These are phyloP conservation scores for Nymphaea colorata DNA, from an alignment of 164 flowering plant species.

Conservation along the genomic window DNA sequence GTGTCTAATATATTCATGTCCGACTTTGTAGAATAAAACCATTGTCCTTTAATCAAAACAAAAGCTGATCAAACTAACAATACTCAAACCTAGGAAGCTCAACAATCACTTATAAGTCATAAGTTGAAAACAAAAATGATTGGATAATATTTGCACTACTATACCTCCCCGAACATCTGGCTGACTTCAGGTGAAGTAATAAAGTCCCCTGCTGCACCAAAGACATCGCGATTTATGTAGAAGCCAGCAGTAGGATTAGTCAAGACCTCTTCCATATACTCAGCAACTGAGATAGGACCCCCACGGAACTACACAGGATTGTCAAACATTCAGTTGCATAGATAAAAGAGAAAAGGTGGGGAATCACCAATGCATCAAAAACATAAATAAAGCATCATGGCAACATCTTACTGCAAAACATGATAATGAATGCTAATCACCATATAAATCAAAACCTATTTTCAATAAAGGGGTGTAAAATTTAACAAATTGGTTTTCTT, in stretches of 20 bases:
- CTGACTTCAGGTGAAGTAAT: constrained; percentile 98
- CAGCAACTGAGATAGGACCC: constrained; percentile 87
- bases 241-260: constrained; percentile 90
- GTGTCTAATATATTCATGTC: too few species aligned
- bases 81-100: neutral
- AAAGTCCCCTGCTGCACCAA: constrained; percentile 90
- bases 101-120: neutral
- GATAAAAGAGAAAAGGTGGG: neutral
- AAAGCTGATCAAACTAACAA: neutral
- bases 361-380: neutral
- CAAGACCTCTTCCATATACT: constrained; percentile 95
- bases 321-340: neutral
- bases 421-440: neutral
- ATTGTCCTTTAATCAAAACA: too few species aligned
- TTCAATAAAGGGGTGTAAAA: neutral
- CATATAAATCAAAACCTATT: neutral
- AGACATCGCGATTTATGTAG: constrained; percentile 86
- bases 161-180: constrained; percentile 99
- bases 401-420: neutral
- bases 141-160: neutral
- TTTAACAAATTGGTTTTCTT: too few species aligned
- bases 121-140: neutral
- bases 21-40: too few species aligned
- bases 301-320: constrained; percentile 65
- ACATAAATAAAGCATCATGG: neutral